A percentile compares a stretch with the other conserved stretches of the same genome.
Conservation (phyloP, 2,329 filamentous ascomycete genomes). For the Colletotrichum ledebouriae region DNA sequence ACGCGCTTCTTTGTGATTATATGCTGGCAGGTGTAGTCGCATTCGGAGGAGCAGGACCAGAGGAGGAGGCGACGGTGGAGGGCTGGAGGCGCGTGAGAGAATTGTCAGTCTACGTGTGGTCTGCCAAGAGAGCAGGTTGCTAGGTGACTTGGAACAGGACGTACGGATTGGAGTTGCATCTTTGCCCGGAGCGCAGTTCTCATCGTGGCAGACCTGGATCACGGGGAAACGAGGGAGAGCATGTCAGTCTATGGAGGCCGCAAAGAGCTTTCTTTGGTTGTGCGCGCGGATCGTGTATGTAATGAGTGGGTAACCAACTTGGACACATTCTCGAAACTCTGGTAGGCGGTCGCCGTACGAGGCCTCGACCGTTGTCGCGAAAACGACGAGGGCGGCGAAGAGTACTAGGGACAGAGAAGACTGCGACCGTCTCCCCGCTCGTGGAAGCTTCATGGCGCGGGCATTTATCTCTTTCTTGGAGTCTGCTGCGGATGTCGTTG, state of each 20-base stretch:
- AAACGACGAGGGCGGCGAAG: slow-evolving; percentile 54
- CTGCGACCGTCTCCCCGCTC: slow-evolving; percentile 38
- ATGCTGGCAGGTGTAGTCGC: slow-evolving; percentile 98
- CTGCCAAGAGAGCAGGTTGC: neutral
- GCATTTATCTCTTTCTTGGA: slow-evolving; percentile 33
- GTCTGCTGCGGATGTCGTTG: neutral
- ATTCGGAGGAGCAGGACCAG: slow-evolving; percentile 94
- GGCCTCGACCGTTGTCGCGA: slow-evolving; percentile 67
- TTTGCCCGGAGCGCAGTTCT: slow-evolving; percentile 81
- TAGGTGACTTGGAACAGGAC: slow-evolving; percentile 48
- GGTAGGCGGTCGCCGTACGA: slow-evolving; percentile 88
- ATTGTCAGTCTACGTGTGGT: slow-evolving; percentile 31
- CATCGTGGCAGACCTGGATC: slow-evolving; percentile 78
- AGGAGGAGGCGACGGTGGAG: slow-evolving; percentile 87
- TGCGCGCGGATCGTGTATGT: slow-evolving; percentile 28
- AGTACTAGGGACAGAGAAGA: slow-evolving; percentile 46
- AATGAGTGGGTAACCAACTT: slow-evolving; percentile 66
- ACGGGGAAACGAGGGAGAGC: slow-evolving; percentile 18
- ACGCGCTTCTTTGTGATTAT: slow-evolving; percentile 83
- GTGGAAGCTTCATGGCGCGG: slow-evolving; percentile 35
- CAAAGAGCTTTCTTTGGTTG: neutral
- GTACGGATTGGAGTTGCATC: slow-evolving; percentile 76
- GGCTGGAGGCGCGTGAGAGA: slow-evolving; percentile 63
- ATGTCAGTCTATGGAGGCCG: slow-evolving; percentile 22
- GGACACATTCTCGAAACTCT: slow-evolving; percentile 88